A percentile compares a stretch with the other conserved stretches of the same genome.
Evolutionary conservation across 805 yeast species (phyloP).

Genomic region (Vanderwaltozyma tropicalis): DNA sequence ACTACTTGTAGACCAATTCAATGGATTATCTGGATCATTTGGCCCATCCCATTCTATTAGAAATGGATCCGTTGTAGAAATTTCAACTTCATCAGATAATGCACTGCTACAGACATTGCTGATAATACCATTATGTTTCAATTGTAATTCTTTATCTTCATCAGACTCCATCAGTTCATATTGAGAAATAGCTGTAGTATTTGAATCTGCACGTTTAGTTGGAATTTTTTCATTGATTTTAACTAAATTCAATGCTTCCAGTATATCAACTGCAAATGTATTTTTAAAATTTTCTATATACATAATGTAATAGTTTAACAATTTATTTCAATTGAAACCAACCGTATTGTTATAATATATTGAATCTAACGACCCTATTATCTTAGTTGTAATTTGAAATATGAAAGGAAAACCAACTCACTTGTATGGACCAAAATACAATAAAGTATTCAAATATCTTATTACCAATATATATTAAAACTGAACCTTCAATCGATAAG

Average conservation of each 20-base stretch:
- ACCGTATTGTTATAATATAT: no score
- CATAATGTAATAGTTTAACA: no score
- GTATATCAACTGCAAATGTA: background rate
- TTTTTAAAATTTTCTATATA: background rate
- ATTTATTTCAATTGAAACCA: no score
- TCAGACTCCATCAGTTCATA: background rate
- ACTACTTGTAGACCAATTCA: slow-evolving; percentile 40
- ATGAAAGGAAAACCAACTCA: no score
- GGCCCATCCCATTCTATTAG: slow-evolving; percentile 19
- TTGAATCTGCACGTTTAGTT: no score
- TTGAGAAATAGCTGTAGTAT: background rate
- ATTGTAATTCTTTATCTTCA: background rate
- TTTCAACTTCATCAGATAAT: background rate
- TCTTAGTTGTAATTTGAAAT: no score
- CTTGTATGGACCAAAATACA: no score
- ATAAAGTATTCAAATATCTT: no score
- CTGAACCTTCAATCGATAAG: no score
- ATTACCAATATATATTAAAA: no score
- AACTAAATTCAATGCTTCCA: background rate
- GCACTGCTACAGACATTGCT: no score
- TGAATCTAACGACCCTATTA: no score
- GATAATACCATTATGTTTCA: background rate
- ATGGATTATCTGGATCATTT: slow-evolving; percentile 47
- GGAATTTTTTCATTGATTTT: background rate
- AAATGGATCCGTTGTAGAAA: slow-evolving; percentile 24